phyloP scores from a whole-genome alignment of 306 rosid genomes.

The Rubus parviflorus region DNA sequence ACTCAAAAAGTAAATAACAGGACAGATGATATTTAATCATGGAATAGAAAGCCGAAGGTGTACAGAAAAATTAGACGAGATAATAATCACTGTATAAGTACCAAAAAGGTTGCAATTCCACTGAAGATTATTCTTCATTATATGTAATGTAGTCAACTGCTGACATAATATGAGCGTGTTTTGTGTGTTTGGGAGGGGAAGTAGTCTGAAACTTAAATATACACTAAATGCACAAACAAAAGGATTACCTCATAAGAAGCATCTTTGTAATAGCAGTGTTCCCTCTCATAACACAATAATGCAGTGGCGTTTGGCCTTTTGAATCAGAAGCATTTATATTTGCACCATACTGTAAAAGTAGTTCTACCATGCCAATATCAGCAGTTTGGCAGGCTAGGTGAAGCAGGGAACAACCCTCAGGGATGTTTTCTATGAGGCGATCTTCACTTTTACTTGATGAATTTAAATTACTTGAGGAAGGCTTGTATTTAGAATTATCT shows the following conservation, averaged over 20 bases:
- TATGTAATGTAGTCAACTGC: not conserved
- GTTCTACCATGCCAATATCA: slow-evolving; percentile 74
- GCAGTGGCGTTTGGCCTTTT: slow-evolving; percentile 65
- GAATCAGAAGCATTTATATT: slow-evolving; percentile 57
- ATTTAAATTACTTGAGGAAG: slow-evolving; percentile 43
- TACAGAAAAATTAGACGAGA: not conserved
- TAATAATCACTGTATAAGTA: not conserved
- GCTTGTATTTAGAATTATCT: slow-evolving; percentile 39
- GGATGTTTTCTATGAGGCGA: slow-evolving; percentile 33
- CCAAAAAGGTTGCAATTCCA: not conserved
- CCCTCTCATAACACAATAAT: slow-evolving; percentile 48
- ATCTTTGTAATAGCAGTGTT: slow-evolving; percentile 48
- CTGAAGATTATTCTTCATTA: not conserved
- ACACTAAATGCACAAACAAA: not conserved
- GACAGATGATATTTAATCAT: not conserved
- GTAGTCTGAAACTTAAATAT: not conserved
- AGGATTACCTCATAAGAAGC: slow-evolving; percentile 56
- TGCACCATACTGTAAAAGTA: slow-evolving; percentile 77
- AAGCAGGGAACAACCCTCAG: slow-evolving; percentile 55
- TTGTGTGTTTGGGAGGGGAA: not conserved
- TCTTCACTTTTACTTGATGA: slow-evolving; percentile 33
- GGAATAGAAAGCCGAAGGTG: not conserved
- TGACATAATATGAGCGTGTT: not conserved
- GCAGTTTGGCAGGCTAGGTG: slow-evolving; percentile 74
- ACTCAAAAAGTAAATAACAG: not conserved